A percentile compares a stretch with the other conserved stretches of the same genome.
phyloP scores from a whole-genome alignment of 2,329 filamentous ascomycete species.

The Aureobasidium zeae region DNA sequence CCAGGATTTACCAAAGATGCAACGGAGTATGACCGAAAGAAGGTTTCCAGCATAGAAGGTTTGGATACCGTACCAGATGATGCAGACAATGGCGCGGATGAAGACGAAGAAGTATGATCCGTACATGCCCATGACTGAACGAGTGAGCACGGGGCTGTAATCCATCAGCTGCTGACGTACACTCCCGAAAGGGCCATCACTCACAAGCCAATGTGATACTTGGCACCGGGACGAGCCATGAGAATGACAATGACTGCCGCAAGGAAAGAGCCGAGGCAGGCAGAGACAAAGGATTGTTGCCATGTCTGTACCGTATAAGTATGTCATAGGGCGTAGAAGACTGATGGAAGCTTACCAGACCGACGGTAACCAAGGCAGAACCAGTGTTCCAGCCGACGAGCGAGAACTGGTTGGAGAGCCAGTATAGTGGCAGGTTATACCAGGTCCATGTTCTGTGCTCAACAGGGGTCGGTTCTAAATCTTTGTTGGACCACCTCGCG shows the following conservation, averaged over 20 bases:
- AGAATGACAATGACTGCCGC: slow-evolving; percentile 13
- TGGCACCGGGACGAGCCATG: slow-evolving; percentile 16
- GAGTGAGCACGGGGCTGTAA: neutral
- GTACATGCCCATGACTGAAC: slow-evolving; percentile 19
- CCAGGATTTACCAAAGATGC: slow-evolving; percentile 33
- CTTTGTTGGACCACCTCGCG: neutral
- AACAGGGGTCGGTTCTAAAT: neutral
- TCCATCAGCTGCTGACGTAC: neutral
- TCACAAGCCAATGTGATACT: slow-evolving; percentile 17
- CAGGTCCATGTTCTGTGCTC: slow-evolving; percentile 7
- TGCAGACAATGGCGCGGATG: slow-evolving; percentile 29
- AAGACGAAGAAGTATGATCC: slow-evolving; percentile 35
- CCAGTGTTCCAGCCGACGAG: slow-evolving; percentile 17
- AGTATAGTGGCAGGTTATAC: slow-evolving; percentile 15
- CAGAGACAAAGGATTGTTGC: slow-evolving; percentile 17
- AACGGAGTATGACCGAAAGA: slow-evolving; percentile 30
- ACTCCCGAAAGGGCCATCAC: neutral
- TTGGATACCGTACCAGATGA: slow-evolving; percentile 34
- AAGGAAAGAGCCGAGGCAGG: slow-evolving; percentile 12
- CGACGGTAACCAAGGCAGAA: slow-evolving; percentile 14
- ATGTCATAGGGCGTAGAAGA: neutral
- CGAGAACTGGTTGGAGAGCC: slow-evolving; percentile 16
- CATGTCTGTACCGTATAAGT: slow-evolving; percentile 13
- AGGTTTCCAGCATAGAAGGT: slow-evolving; percentile 29
- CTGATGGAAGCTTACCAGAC: slow-evolving; percentile 6